These are phyloP conservation scores for Xylaria acuta DNA, from an alignment of 495 filamentous ascomycete species.

Conservation along the genomic window DNA sequence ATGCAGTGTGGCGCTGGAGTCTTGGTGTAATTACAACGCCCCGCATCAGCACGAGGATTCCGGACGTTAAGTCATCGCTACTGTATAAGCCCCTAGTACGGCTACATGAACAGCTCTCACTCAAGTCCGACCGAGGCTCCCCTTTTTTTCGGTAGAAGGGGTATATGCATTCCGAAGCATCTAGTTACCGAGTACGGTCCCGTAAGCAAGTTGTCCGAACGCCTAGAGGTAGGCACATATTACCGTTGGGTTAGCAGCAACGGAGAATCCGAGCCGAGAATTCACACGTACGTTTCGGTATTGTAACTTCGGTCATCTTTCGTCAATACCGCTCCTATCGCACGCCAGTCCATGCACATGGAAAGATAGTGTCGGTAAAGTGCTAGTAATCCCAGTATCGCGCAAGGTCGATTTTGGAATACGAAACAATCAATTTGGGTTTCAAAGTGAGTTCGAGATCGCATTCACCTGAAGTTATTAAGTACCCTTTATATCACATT, in stretches of 20 bases:
- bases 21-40: neutral
- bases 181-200: neutral
- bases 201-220: neutral
- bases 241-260: neutral
- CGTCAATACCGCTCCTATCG: neutral
- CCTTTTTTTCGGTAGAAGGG: neutral
- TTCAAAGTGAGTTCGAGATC: neutral
- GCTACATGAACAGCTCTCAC: neutral
- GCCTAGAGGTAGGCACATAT: neutral
- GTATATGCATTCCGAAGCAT: neutral
- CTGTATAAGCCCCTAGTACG: neutral
- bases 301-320: neutral
- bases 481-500: neutral
- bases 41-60: neutral
- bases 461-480: neutral
- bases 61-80: neutral
- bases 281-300: neutral
- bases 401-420: neutral
- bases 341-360: neutral
- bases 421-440: neutral
- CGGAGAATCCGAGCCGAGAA: conserved; percentile 1
- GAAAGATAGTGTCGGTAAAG: neutral
- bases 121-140: neutral
- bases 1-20: neutral
- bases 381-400: neutral